phyloP scores from a whole-genome alignment of 2,329 filamentous ascomycete species.

The Pseudogymnoascus sp. region DNA sequence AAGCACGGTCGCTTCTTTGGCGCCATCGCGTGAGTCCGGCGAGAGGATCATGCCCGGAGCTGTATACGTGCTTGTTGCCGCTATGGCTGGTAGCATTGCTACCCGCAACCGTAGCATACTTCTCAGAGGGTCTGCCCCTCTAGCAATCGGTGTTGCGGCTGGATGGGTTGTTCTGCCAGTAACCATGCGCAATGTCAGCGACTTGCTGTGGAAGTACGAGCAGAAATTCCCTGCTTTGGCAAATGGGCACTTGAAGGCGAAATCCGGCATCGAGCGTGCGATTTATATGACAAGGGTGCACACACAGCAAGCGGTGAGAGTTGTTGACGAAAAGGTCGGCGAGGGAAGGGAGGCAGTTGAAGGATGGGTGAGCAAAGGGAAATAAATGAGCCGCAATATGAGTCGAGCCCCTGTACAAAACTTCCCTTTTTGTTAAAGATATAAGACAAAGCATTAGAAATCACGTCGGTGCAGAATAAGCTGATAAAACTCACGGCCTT shows the following conservation, averaged over 20 bases:
- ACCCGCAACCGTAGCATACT: slow-evolving; percentile 80
- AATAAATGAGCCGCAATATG: slow-evolving; percentile 17
- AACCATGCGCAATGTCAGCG: slow-evolving; percentile 81
- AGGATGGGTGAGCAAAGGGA: slow-evolving; percentile 82
- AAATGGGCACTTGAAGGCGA: slow-evolving; percentile 67
- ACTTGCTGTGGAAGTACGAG: slow-evolving; percentile 88
- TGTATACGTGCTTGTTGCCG: slow-evolving; percentile 86
- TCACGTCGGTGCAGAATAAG: background rate
- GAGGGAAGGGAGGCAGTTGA: slow-evolving; percentile 70
- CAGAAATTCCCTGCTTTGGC: slow-evolving; percentile 75
- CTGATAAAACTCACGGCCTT: background rate
- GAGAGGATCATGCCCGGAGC: slow-evolving; percentile 84
- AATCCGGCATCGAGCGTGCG: slow-evolving; percentile 60
- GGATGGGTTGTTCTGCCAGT: slow-evolving; percentile 80
- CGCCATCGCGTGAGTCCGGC: slow-evolving; percentile 73
- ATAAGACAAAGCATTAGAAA: background rate
- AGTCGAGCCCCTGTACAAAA: slow-evolving; percentile 1
- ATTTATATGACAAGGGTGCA: slow-evolving; percentile 69
- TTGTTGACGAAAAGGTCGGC: slow-evolving; percentile 73
- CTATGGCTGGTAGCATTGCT: slow-evolving; percentile 91
- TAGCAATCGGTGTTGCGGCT: slow-evolving; percentile 72
- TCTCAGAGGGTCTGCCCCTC: slow-evolving; percentile 66
- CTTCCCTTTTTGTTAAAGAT: slow-evolving; percentile 5
- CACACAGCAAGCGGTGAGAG: slow-evolving; percentile 58
- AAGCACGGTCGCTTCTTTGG: slow-evolving; percentile 77